Evolutionary conservation across 1,139 yeast species (phyloP).

Genomic region (Geotrichum bryndzae): DNA sequence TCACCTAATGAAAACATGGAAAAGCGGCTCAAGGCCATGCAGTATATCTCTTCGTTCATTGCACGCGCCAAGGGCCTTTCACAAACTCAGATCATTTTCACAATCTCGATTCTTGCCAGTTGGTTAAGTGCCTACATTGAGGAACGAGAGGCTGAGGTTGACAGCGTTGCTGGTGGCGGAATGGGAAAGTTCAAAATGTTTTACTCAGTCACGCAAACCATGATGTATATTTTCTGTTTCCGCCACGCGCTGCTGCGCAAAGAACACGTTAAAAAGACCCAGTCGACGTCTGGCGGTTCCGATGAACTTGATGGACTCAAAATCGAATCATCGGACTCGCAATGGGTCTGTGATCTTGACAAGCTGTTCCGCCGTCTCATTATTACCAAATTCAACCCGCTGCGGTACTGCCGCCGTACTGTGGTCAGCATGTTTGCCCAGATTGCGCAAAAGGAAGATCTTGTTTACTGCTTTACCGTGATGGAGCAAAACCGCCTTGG

Average conservation of each 20-base stretch:
- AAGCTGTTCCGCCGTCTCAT: constrained; percentile 82
- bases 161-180: constrained; percentile 38
- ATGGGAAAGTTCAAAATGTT: constrained; percentile 67
- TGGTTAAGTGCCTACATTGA: constrained; percentile 78
- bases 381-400: constrained; percentile 84
- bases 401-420: constrained; percentile 87
- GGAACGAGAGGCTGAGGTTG: constrained; percentile 78
- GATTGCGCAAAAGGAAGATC: constrained; percentile 81
- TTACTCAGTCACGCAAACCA: constrained; percentile 89
- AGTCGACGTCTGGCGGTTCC: constrained; percentile 22
- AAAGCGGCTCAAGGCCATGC: constrained; percentile 80
- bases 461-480: constrained; percentile 88
- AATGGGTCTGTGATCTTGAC: constrained; percentile 82
- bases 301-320: constrained; percentile 16
- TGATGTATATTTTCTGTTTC: constrained; percentile 87
- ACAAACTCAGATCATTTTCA: constrained; percentile 66
- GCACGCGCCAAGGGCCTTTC: constrained; percentile 79
- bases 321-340: constrained; percentile 22
- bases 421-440: constrained; percentile 93
- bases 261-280: background rate
- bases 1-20: constrained; percentile 61
- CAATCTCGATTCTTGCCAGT: constrained; percentile 68
- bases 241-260: constrained; percentile 52
- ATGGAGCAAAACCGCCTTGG: constrained; percentile 86
- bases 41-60: constrained; percentile 82